Evolutionary conservation across 1,284 basidiomycete species (phyloP).

Genomic region (Ustilago esculenta): DNA sequence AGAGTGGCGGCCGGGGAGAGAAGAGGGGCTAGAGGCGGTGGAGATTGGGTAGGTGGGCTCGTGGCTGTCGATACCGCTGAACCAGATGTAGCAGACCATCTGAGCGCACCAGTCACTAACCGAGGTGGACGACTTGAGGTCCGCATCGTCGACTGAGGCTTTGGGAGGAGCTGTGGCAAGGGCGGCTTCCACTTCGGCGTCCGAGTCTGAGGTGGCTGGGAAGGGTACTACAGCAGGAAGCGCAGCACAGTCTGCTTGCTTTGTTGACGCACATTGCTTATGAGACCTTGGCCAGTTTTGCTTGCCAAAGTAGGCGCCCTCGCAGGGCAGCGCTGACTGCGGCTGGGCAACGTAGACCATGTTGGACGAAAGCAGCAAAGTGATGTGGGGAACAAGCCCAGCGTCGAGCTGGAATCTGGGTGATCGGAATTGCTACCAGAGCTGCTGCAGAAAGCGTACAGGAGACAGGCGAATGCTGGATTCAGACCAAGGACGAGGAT

Average conservation of each 20-base stretch:
- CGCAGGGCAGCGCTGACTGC: conserved; percentile 11
- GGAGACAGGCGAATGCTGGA: conserved; percentile 9
- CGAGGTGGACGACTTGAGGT: conserved; percentile 42
- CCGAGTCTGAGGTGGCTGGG: conserved; percentile 23
- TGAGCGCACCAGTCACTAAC: conserved; percentile 59
- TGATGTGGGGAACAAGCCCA: background rate
- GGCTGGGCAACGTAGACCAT: conserved; percentile 40
- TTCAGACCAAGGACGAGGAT: conserved; percentile 4
- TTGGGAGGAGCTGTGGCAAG: conserved; percentile 18
- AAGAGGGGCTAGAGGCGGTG: conserved; percentile 12
- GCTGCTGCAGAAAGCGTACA: background rate
- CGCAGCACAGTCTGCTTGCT: conserved; percentile 13
- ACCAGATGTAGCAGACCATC: conserved; percentile 65
- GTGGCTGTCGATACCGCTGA: conserved; percentile 45
- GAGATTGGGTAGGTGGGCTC: conserved; percentile 23
- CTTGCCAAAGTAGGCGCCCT: conserved; percentile 29
- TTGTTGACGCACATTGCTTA: conserved; percentile 11
- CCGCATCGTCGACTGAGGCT: conserved; percentile 19
- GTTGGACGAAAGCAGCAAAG: background rate
- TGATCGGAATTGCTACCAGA: conserved; percentile 18
- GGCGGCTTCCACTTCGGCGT: conserved; percentile 30
- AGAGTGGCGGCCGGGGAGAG: conserved; percentile 21
- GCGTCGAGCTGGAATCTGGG: background rate
- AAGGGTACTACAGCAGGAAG: conserved; percentile 10
- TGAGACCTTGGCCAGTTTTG: conserved; percentile 39